Evolutionary conservation across 768 basidiomycete species (phyloP).

Genomic region (Kondoa subrosea): DNA sequence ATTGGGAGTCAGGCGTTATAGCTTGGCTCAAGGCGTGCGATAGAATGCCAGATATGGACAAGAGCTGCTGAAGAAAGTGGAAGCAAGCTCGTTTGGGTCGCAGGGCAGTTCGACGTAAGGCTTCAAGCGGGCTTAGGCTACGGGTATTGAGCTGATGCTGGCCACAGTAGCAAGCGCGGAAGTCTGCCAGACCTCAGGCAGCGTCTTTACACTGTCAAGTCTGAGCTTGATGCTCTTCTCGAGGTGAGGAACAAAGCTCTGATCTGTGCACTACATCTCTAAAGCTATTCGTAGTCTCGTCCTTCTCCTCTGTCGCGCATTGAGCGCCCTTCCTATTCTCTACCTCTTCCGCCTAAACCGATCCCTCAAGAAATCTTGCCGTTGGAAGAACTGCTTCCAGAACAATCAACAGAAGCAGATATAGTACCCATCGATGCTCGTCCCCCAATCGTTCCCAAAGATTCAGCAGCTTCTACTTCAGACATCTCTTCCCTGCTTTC

Average conservation of each 20-base stretch:
- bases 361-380: neutral
- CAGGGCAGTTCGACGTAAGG: neutral
- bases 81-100: neutral
- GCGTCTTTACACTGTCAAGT: neutral
- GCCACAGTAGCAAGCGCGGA: neutral
- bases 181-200: neutral
- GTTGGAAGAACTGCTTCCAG: too few species aligned
- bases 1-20: neutral
- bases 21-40: neutral
- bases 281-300: neutral
- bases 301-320: neutral
- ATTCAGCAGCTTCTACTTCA: neutral
- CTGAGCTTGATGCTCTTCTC: neutral
- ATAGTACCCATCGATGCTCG: neutral
- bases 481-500: conserved; percentile 18
- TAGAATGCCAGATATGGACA: neutral
- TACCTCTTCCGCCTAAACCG: neutral
- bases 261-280: neutral
- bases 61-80: neutral
- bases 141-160: neutral
- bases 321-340: neutral
- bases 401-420: neutral
- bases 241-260: neutral
- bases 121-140: neutral
- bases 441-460: neutral